Evolutionary conservation across 345 rosid species (phyloP).

Genomic region (Populus pruinosa): DNA sequence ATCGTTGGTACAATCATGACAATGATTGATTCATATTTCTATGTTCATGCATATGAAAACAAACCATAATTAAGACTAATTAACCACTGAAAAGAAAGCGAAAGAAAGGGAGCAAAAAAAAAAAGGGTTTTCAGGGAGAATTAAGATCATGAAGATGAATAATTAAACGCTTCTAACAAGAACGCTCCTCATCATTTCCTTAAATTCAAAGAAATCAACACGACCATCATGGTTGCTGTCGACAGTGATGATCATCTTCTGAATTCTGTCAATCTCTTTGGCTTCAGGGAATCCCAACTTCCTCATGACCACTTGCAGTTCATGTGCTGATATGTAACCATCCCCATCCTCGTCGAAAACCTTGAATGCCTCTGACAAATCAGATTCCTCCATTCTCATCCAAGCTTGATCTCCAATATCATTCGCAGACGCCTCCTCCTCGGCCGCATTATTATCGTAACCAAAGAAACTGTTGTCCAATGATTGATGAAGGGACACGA

Average conservation of each 20-base stretch:
- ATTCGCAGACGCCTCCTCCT: neutral
- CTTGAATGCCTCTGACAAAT: conserved; percentile 84
- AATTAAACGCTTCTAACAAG: conserved; percentile 22
- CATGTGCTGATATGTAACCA: conserved; percentile 76
- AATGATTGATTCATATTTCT: neutral
- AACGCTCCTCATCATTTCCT: conserved; percentile 80
- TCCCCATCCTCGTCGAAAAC: conserved; percentile 91
- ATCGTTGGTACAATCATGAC: neutral
- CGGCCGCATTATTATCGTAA: neutral
- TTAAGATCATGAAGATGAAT: neutral
- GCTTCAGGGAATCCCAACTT: conserved; percentile 76
- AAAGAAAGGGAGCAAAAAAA: neutral
- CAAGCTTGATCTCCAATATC: neutral
- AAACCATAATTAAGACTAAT: neutral
- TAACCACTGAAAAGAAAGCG: neutral
- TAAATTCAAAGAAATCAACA: conserved; percentile 85
- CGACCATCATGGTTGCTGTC: conserved; percentile 76
- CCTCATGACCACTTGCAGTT: conserved; percentile 64
- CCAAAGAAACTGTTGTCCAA: conserved; percentile 50
- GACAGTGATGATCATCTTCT: conserved; percentile 80
- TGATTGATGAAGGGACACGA: conserved; percentile 56
- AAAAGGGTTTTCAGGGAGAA: neutral
- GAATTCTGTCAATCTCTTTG: conserved; percentile 60
- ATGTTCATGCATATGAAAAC: neutral
- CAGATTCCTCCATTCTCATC: conserved; percentile 53